These are phyloP conservation scores for Fusarium tuaranense DNA, from an alignment of 2,329 filamentous ascomycete species.

Conservation along the genomic window DNA sequence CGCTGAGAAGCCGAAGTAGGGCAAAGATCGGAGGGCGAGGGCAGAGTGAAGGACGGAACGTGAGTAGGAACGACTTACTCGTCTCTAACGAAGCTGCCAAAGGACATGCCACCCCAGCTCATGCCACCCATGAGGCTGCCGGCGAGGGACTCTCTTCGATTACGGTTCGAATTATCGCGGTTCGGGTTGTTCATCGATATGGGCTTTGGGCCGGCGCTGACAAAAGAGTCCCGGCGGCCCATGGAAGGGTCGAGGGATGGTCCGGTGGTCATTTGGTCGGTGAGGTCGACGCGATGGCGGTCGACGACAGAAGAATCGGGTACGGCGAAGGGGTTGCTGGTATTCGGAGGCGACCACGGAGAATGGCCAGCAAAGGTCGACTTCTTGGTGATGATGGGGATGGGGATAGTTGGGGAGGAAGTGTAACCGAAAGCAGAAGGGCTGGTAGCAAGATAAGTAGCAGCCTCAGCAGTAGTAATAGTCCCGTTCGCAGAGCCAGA, in stretches of 20 bases:
- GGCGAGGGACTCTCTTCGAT: conserved; percentile 71
- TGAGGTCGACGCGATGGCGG: conserved; percentile 40
- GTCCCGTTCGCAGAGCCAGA: conserved; percentile 39
- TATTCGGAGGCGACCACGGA: neutral
- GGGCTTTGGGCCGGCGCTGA: conserved; percentile 73
- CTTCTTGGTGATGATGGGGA: conserved; percentile 34
- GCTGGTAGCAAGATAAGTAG: conserved; percentile 36
- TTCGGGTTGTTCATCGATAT: conserved; percentile 76
- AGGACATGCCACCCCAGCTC: conserved; percentile 97
- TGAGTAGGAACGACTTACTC: conserved; percentile 76
- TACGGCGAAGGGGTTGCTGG: conserved; percentile 40
- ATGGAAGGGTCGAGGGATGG: conserved; percentile 67
- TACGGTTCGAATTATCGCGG: conserved; percentile 67
- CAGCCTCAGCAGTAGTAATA: conserved; percentile 41
- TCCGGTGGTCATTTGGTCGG: conserved; percentile 68
- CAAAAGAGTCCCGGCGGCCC: conserved; percentile 74
- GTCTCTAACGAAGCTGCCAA: conserved; percentile 96
- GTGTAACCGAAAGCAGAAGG: conserved; percentile 32
- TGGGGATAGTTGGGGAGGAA: conserved; percentile 49
- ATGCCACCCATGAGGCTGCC: conserved; percentile 82
- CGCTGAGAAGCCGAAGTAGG: conserved; percentile 11
- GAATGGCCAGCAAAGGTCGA: conserved; percentile 18
- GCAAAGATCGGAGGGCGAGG: conserved; percentile 15
- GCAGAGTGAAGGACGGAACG: conserved; percentile 13
- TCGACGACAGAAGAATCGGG: conserved; percentile 44